These are phyloP conservation scores for Podila clonocystis DNA, from an alignment of 192 early-diverging fungal species.

Conservation along the genomic window DNA sequence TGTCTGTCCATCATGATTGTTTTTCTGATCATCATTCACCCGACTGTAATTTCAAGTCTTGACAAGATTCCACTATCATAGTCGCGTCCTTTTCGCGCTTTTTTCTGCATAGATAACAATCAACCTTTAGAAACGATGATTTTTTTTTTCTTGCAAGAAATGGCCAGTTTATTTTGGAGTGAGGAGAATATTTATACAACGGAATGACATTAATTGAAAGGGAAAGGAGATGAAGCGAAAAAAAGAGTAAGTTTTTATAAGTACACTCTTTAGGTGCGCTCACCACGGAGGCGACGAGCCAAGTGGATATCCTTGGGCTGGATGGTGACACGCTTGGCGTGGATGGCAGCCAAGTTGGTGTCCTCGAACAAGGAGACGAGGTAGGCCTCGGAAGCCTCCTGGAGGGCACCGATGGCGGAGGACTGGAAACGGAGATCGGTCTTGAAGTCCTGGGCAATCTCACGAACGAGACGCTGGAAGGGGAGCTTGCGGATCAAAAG, in stretches of 20 bases:
- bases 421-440: conserved; percentile 99
- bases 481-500: conserved; percentile 93
- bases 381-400: conserved; percentile 80
- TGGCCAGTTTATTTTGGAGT: conserved; percentile 5
- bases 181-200: not conserved
- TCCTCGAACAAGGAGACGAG: conserved; percentile 94
- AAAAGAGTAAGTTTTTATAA: not conserved
- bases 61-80: not conserved
- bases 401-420: conserved; percentile 88
- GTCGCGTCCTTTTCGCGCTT: not conserved
- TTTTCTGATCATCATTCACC: not conserved
- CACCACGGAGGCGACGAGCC: conserved; percentile 94
- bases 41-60: not conserved
- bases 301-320: conserved; percentile 99
- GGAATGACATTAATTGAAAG: conserved; percentile 28
- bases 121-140: conserved; percentile 4
- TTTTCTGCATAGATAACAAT: not conserved
- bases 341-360: conserved; percentile 99
- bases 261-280: conserved; percentile 74
- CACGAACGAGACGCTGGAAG: conserved; percentile 97
- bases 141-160: not conserved
- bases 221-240: not conserved
- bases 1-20: not conserved
- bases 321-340: conserved; percentile 99
- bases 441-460: conserved; percentile 99